Percentiles rank a stretch among this genome's conserved stretches.
These are phyloP conservation scores for Globisporangium cederbergense DNA, from an alignment of 352 stramenopile genomes.

Conservation along the genomic window DNA sequence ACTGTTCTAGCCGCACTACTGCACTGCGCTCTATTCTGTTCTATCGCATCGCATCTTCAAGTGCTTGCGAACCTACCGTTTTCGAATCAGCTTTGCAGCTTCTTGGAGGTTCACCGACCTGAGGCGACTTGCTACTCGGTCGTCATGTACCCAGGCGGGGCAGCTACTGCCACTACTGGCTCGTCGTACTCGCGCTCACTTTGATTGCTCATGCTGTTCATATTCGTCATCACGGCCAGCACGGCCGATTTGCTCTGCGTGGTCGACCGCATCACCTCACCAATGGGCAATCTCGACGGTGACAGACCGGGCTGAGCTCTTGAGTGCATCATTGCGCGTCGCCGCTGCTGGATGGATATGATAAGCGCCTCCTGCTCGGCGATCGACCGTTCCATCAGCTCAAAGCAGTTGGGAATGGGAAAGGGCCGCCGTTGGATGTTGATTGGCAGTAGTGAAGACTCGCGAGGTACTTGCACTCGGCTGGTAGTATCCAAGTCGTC, in stretches of 20 bases:
- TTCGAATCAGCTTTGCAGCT: too few species aligned
- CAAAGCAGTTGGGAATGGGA: slow-evolving; percentile 48
- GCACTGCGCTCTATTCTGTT: too few species aligned
- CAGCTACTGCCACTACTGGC: background rate
- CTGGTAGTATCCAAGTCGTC: background rate
- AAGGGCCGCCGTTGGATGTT: slow-evolving; percentile 33
- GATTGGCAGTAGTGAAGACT: slow-evolving; percentile 11
- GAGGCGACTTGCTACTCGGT: too few species aligned
- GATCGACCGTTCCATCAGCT: slow-evolving; percentile 58
- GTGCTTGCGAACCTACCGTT: too few species aligned
- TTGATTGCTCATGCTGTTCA: background rate
- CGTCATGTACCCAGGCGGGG: too few species aligned
- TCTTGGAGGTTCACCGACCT: too few species aligned
- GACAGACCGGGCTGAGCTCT: background rate
- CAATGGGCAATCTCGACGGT: slow-evolving; percentile 16
- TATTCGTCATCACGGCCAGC: background rate
- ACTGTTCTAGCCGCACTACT: too few species aligned
- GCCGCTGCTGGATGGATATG: slow-evolving; percentile 52
- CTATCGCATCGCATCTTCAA: too few species aligned
- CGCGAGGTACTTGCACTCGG: background rate
- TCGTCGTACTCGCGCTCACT: background rate
- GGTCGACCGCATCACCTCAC: slow-evolving; percentile 20
- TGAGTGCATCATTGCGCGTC: slow-evolving; percentile 13
- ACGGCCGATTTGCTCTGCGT: slow-evolving; percentile 1
- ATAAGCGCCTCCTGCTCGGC: slow-evolving; percentile 62